Percentiles rank a stretch among this genome's conserved stretches.
These are phyloP conservation scores for Fraxinus nigra DNA, from an alignment of 305 asterid species.

Conservation along the genomic window DNA sequence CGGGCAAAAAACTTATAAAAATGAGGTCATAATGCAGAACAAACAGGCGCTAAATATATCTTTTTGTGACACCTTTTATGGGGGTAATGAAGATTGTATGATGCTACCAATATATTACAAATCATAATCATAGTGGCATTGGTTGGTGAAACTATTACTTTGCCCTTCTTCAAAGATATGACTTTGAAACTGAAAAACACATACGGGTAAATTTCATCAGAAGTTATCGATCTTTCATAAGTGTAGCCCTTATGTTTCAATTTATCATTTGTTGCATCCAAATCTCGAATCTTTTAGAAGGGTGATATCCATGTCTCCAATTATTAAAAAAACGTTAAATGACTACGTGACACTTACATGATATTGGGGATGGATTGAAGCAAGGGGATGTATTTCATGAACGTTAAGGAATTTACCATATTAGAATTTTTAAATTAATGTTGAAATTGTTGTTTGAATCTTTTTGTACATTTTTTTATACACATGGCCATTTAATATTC, in stretches of 20 bases:
- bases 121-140: neutral
- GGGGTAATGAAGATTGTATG: neutral
- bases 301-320: neutral
- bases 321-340: no score
- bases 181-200: neutral
- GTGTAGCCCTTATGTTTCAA: neutral
- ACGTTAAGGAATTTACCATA: neutral
- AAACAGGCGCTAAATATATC: neutral
- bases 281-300: neutral
- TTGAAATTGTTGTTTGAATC: neutral
- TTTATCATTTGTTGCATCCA: neutral
- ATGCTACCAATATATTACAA: neutral
- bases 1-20: no score
- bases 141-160: neutral
- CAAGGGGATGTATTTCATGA: neutral
- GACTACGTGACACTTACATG: no score
- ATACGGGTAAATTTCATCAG: neutral
- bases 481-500: neutral
- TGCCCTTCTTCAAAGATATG: neutral
- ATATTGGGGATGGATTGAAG: neutral
- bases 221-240: no score
- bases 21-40: no score
- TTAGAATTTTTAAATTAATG: neutral
- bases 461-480: no score
- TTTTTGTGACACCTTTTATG: neutral